Evolutionary conservation across 192 early-diverging fungal genomes (phyloP).

Genomic region (Podila minutissima): DNA sequence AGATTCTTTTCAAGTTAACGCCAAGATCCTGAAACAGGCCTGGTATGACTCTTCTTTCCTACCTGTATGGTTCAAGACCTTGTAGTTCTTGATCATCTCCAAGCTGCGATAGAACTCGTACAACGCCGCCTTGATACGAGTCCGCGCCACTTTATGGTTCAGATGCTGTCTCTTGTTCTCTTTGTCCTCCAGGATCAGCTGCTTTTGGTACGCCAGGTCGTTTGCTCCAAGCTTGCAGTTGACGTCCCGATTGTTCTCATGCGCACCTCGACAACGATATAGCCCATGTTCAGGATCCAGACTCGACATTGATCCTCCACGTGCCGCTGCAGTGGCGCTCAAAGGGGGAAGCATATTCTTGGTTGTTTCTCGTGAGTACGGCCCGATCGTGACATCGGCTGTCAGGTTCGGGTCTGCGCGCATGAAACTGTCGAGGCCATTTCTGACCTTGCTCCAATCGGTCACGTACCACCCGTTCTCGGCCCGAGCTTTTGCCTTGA

Average conservation of each 20-base stretch:
- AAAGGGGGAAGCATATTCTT: background rate
- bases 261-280: background rate
- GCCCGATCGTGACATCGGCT: constrained; percentile 17
- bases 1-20: no score
- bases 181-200: constrained; percentile 23
- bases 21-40: no score
- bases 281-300: constrained; percentile 5
- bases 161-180: constrained; percentile 17
- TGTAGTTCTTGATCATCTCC: constrained; percentile 77
- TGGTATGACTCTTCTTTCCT: background rate
- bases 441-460: constrained; percentile 38
- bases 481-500: constrained; percentile 23
- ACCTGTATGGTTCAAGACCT: constrained; percentile 49
- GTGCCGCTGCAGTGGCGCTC: background rate
- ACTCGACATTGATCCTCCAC: background rate
- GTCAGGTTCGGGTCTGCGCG: constrained; percentile 10
- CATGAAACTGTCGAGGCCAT: constrained; percentile 28
- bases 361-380: background rate
- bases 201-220: constrained; percentile 14
- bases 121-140: constrained; percentile 71
- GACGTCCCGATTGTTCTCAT: background rate
- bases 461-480: constrained; percentile 43
- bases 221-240: background rate
- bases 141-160: constrained; percentile 59
- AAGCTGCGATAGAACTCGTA: constrained; percentile 80